Evolutionary conservation across 306 rosid species (phyloP).

Genomic region (Quercus cerris): DNA sequence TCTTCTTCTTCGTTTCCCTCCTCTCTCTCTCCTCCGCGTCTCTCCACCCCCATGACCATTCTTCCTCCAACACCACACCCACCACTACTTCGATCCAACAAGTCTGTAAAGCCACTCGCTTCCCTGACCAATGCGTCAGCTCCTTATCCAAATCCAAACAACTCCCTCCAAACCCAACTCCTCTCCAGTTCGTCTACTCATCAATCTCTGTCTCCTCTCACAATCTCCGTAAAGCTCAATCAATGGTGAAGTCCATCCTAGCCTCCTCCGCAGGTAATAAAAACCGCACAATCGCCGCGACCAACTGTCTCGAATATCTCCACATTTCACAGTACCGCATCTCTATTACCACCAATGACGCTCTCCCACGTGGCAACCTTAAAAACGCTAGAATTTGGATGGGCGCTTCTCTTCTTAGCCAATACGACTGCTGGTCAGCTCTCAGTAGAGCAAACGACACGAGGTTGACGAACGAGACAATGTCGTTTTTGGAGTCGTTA

Average conservation of each 20-base stretch:
- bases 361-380: constrained; percentile 31
- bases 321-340: constrained; percentile 49
- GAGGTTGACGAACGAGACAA: constrained; percentile 40
- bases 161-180: constrained; percentile 34
- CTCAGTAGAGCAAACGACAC: constrained; percentile 85
- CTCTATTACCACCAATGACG: constrained; percentile 39
- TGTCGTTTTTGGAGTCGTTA: constrained; percentile 52
- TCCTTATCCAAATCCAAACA: constrained; percentile 29
- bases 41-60: constrained; percentile 7
- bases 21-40: constrained; percentile 46
- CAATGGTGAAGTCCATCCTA: constrained; percentile 49
- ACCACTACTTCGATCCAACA: constrained; percentile 26
- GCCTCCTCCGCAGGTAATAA: constrained; percentile 27
- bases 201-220: constrained; percentile 43
- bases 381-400: constrained; percentile 77
- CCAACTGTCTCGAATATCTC: constrained; percentile 52
- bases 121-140: constrained; percentile 48
- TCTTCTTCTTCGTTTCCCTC: constrained; percentile 40
- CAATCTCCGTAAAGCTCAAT: constrained; percentile 48
- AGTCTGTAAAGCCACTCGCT: constrained; percentile 81
- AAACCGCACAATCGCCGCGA: constrained; percentile 65
- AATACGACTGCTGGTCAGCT: constrained; percentile 74
- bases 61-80: background rate
- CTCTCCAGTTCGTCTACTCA: constrained; percentile 44
- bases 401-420: constrained; percentile 60